phyloP scores from a whole-genome alignment of 129 eudicot species.

The Arctium minus region DNA sequence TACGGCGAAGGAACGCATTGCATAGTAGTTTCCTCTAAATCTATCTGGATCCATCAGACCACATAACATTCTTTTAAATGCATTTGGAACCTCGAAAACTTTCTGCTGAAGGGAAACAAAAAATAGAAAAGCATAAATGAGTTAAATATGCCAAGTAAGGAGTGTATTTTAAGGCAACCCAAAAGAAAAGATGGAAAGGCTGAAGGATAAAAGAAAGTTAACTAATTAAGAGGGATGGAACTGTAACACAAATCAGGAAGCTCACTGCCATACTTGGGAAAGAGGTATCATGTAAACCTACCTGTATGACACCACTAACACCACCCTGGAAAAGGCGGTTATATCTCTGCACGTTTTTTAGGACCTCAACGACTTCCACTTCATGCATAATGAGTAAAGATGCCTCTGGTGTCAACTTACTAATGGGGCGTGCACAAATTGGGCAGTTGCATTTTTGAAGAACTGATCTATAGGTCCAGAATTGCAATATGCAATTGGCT shows the following conservation, averaged over 20 bases:
- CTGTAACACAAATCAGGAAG: constrained; percentile 12
- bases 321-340: constrained; percentile 45
- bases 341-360: constrained; percentile 37
- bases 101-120: constrained; percentile 22
- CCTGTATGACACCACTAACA: constrained; percentile 38
- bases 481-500: constrained; percentile 40
- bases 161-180: background rate
- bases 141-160: background rate
- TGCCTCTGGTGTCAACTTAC: constrained; percentile 39
- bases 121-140: background rate
- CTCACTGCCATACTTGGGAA: background rate
- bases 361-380: constrained; percentile 34
- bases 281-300: constrained; percentile 26
- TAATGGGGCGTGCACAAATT: constrained; percentile 36
- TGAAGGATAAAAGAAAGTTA: constrained; percentile 7
- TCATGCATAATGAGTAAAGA: constrained; percentile 24
- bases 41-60: constrained; percentile 40
- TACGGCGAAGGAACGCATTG: constrained; percentile 36
- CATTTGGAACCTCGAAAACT: constrained; percentile 30
- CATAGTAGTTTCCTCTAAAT: constrained; percentile 39
- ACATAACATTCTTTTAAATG: constrained; percentile 21
- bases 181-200: background rate
- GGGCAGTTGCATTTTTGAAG: constrained; percentile 43
- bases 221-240: background rate
- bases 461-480: constrained; percentile 35